Evolutionary conservation across 108 stramenopile genomes (phyloP).

Genomic region (Chaetoceros tenuissimus): DNA sequence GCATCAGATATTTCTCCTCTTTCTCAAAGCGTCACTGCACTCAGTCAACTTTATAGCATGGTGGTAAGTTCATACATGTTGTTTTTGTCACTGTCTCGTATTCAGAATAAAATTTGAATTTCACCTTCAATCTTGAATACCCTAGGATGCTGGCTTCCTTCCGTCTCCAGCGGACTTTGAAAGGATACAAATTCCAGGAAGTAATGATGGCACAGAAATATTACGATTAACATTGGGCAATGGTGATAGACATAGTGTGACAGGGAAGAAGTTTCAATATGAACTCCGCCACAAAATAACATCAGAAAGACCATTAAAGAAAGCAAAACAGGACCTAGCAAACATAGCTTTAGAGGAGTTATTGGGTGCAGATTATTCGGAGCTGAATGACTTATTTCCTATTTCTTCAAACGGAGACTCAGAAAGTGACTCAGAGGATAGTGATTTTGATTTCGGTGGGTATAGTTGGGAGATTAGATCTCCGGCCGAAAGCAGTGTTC

Average conservation of each 20-base stretch:
- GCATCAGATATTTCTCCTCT: neutral
- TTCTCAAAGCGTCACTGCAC: neutral
- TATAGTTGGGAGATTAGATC: conserved; percentile 14
- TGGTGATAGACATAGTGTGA: conserved; percentile 11
- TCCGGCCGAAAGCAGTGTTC: conserved; percentile 34
- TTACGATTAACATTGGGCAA: conserved; percentile 28
- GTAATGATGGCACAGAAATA: neutral
- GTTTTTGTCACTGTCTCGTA: no score
- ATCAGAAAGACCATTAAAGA: conserved; percentile 7
- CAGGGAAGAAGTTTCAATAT: conserved; percentile 11
- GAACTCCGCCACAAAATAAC: conserved; percentile 1
- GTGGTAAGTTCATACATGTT: neutral
- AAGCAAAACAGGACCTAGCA: conserved; percentile 41
- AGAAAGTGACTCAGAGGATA: conserved; percentile 12
- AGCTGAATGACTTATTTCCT: conserved; percentile 19
- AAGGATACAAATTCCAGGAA: neutral
- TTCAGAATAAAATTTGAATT: neutral
- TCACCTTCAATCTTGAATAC: neutral
- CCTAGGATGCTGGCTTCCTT: neutral
- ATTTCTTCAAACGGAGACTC: neutral
- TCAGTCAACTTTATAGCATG: neutral
- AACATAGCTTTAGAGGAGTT: conserved; percentile 55
- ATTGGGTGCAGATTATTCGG: conserved; percentile 27
- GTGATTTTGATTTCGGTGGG: conserved; percentile 4
- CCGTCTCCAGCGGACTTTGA: neutral